Base-by-base conservation (phyloP, 2,329 filamentous ascomycete species). In the Akanthomyces muscarius region DNA sequence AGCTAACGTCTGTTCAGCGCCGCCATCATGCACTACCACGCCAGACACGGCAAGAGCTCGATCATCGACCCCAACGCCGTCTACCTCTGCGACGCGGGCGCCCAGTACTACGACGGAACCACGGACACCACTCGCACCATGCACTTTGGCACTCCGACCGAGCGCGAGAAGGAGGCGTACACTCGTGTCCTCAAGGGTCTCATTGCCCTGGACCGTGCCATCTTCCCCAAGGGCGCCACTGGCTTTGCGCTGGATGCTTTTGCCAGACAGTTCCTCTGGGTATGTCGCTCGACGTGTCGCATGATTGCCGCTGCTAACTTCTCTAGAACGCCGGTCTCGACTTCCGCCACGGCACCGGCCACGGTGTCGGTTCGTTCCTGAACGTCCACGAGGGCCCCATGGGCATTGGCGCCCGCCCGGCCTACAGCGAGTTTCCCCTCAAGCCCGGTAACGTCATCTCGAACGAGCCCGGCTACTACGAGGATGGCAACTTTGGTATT, bases 301-400 rank as follows among this genome's bases (percentile, higher is more conserved):
- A 10, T 13, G 16, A 6, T n/a, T 28, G 11, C 13, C 10, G 16
- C 5, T 61, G 25, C 70, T 76, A 62, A 73, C 51, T n/a, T 16
- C 11, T 2, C 8, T 36, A 77, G 75, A 72, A 71, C 67, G 66
- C 94, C 71, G 95, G 95, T 0, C 81, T 99, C 14, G 95, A 99
- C 73, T 99, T 97, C 76, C 87, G 95, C 44, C 95, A 99, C 73
- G 95, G 95, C 63, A 99, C 95, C 5, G 95, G 95, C 11, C 95
- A 99, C 73, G 95, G 95, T 50, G 90, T 99, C 42, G 95, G 95
- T 33, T 97, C 92, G 1, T 99, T 89, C 76, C 79, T 99, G 71
- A 99, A 99, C 68, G 95, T 99, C 0, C 95, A 99, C 73, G 95
- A 99, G 77, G 95, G 95, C 0, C 95, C 95, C 1, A 96, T 99